Evolutionary conservation across 148 eudicot species (phyloP).

Genomic region (Simmondsia chinensis): DNA sequence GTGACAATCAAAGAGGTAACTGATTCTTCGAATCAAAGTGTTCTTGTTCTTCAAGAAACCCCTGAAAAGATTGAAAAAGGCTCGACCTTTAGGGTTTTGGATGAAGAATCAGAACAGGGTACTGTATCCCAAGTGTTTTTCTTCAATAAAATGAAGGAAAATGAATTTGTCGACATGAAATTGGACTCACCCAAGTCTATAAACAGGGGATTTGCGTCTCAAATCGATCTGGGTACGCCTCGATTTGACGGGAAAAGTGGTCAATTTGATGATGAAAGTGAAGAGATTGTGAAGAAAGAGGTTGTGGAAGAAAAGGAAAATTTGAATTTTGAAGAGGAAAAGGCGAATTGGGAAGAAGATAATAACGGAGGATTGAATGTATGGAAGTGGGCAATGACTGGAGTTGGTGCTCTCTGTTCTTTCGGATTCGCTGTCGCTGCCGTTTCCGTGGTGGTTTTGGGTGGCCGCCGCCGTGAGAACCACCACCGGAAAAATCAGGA

Average conservation of each 20-base stretch:
- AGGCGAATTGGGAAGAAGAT: constrained; percentile 11
- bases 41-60: too few relatives aligned
- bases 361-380: constrained; percentile 27
- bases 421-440: constrained; percentile 83
- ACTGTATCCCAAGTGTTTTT: constrained; percentile 49
- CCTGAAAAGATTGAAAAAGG: background rate
- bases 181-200: constrained; percentile 69
- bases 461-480: constrained; percentile 28
- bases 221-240: constrained; percentile 29
- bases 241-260: constrained; percentile 31
- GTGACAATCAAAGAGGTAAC: constrained; percentile 14
- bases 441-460: constrained; percentile 43
- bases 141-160: constrained; percentile 81
- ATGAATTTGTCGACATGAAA: constrained; percentile 92
- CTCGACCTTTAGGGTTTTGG: background rate
- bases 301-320: background rate
- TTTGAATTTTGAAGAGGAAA: constrained; percentile 5
- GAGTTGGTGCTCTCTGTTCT: constrained; percentile 66
- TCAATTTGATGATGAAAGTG: constrained; percentile 1
- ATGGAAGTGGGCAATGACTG: constrained; percentile 65
- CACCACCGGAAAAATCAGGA: constrained; percentile 30
- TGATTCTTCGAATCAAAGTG: constrained; percentile 8
- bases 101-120: constrained; percentile 18
- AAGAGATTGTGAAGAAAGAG: background rate
- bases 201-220: constrained; percentile 38